A percentile compares a stretch with the other conserved stretches of the same genome.
These are phyloP conservation scores for Amoeboaphelidium protococcarum DNA, from an alignment of 371 early-diverging fungal species.

Conservation along the genomic window DNA sequence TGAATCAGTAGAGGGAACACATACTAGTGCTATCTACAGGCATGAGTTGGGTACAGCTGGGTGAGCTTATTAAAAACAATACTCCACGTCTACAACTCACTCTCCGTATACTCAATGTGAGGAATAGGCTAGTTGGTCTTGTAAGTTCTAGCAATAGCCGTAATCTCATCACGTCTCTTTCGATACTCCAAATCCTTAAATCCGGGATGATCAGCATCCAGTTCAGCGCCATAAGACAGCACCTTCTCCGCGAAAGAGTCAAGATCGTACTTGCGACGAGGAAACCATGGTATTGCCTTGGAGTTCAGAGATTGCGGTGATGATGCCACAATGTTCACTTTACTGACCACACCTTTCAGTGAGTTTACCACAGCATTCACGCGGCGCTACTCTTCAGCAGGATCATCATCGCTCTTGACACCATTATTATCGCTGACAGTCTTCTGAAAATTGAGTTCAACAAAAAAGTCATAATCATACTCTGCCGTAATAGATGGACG, in stretches of 20 bases:
- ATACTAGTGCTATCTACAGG: conserved; percentile 72
- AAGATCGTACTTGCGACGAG: conserved; percentile 68
- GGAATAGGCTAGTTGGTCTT: conserved; percentile 53
- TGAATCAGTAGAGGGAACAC: conserved; percentile 66
- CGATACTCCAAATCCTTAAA: conserved; percentile 66
- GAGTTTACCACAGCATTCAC: conserved; percentile 29
- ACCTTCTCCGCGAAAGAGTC: conserved; percentile 81
- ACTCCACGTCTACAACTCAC: conserved; percentile 64
- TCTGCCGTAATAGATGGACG: conserved; percentile 26
- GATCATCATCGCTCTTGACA: conserved; percentile 24
- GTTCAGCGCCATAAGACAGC: conserved; percentile 60
- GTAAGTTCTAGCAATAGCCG: conserved; percentile 52
- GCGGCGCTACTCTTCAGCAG: conserved; percentile 24
- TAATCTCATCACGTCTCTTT: conserved; percentile 56
- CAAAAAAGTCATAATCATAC: conserved; percentile 73
- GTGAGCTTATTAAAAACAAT: conserved; percentile 48
- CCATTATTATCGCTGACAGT: too few species aligned
- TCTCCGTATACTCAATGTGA: conserved; percentile 47
- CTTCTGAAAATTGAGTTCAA: conserved; percentile 63
- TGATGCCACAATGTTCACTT: conserved; percentile 2
- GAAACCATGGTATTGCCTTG: conserved; percentile 62
- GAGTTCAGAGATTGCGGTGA: neutral
- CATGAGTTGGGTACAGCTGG: conserved; percentile 50
- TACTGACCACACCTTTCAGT: conserved; percentile 17
- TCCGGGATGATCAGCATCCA: conserved; percentile 66